A percentile compares a stretch with the other conserved stretches of the same genome.
phyloP scores from a whole-genome alignment of 2,329 filamentous ascomycete genomes.

The Aspergillus chevalieri region DNA sequence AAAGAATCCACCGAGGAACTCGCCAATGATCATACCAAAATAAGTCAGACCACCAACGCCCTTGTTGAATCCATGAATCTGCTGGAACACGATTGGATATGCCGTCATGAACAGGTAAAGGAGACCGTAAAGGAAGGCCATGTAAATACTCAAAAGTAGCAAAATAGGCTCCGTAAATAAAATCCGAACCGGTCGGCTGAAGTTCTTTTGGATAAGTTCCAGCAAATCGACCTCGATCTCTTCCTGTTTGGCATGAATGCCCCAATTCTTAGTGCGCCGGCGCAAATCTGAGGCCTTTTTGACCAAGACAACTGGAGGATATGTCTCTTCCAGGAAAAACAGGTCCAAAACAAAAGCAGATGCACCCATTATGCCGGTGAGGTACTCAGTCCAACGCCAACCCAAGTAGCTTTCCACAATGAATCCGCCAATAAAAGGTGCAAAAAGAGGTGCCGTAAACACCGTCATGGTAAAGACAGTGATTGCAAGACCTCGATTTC shows the following conservation, averaged over 20 bases:
- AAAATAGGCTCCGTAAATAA: slow-evolving; percentile 34
- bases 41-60: slow-evolving; percentile 75
- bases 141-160: slow-evolving; percentile 27
- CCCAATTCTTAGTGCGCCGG: slow-evolving; percentile 49
- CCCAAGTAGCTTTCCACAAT: slow-evolving; percentile 44
- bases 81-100: slow-evolving; percentile 31
- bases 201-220: slow-evolving; percentile 41
- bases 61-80: slow-evolving; percentile 59
- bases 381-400: slow-evolving; percentile 47
- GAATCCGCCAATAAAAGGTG: slow-evolving; percentile 51
- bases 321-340: slow-evolving; percentile 46
- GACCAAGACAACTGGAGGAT: slow-evolving; percentile 48
- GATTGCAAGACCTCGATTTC: slow-evolving; percentile 36
- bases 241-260: slow-evolving; percentile 48
- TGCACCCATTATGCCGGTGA: slow-evolving; percentile 47
- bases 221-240: slow-evolving; percentile 44
- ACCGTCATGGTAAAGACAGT: slow-evolving; percentile 47
- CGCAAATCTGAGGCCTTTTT: slow-evolving; percentile 46
- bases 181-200: slow-evolving; percentile 35
- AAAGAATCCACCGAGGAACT: slow-evolving; percentile 60
- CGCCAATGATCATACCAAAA: slow-evolving; percentile 73
- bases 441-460: slow-evolving; percentile 47
- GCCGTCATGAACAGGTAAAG: slow-evolving; percentile 27
- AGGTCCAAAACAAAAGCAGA: slow-evolving; percentile 26
- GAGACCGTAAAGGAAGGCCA: slow-evolving; percentile 25